A percentile compares a stretch with the other conserved stretches of the same genome.
Evolutionary conservation across 345 rosid genomes (phyloP).

Genomic region (Gossypium stocksii): DNA sequence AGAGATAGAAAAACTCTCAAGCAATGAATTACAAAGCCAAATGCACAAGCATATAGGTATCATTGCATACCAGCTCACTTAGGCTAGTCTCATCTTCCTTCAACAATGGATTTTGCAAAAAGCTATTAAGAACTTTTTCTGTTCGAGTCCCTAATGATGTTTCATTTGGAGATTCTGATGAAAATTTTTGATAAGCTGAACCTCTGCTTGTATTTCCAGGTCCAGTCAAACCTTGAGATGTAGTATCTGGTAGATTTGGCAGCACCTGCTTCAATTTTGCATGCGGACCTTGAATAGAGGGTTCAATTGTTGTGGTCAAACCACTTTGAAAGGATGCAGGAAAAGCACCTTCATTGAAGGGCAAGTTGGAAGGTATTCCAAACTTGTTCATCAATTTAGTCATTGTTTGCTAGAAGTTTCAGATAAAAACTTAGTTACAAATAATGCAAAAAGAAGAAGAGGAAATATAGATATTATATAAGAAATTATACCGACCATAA

Average conservation of each 20-base stretch:
- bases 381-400: conserved; percentile 58
- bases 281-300: conserved; percentile 34
- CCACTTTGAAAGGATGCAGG: conserved; percentile 44
- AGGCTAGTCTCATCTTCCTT: conserved; percentile 42
- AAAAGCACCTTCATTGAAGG: conserved; percentile 35
- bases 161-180: conserved; percentile 24
- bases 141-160: conserved; percentile 59
- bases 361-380: conserved; percentile 41
- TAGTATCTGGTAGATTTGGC: conserved; percentile 31
- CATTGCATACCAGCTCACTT: conserved; percentile 41
- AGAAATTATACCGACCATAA: conserved; percentile 39
- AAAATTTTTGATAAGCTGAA: conserved; percentile 24
- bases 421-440: conserved; percentile 26
- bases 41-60: background rate
- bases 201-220: conserved; percentile 23
- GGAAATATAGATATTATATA: background rate
- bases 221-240: conserved; percentile 32
- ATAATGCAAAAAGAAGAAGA: conserved; percentile 3
- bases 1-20: background rate
- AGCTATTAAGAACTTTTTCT: conserved; percentile 66
- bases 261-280: conserved; percentile 38
- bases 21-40: background rate
- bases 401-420: conserved; percentile 43
- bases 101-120: conserved; percentile 58
- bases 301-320: conserved; percentile 27